A percentile compares a stretch with the other conserved stretches of the same genome.
These are phyloP conservation scores for Porogramme epimiltina DNA, from an alignment of 1,284 basidiomycete genomes.

Conservation along the genomic window DNA sequence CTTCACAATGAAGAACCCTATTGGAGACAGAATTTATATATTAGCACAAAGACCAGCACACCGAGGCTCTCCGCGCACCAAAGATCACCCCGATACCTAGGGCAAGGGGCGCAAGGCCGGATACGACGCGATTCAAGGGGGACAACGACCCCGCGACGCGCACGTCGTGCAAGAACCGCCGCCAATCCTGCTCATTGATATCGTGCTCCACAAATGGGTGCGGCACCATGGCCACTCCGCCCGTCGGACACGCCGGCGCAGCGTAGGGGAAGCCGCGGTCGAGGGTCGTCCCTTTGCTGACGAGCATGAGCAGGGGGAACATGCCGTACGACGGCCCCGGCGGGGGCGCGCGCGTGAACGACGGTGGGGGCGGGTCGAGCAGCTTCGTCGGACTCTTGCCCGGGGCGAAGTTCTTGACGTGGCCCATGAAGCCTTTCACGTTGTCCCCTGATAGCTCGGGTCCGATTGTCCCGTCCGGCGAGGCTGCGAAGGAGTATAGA, in stretches of 20 bases:
- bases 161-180: slow-evolving; percentile 25
- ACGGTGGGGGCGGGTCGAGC: slow-evolving; percentile 21
- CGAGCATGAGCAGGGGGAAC: slow-evolving; percentile 21
- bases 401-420: slow-evolving; percentile 13
- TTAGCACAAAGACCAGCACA: neutral
- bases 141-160: slow-evolving; percentile 17
- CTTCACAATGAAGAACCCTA: slow-evolving; percentile 8
- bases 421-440: slow-evolving; percentile 6
- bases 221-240: slow-evolving; percentile 12
- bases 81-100: slow-evolving; percentile 10
- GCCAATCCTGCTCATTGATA: slow-evolving; percentile 43
- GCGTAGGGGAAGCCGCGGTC: slow-evolving; percentile 19
- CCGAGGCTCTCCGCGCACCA: neutral
- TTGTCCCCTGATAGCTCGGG: slow-evolving; percentile 7
- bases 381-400: slow-evolving; percentile 12
- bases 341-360: slow-evolving; percentile 22
- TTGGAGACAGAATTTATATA: neutral
- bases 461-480: slow-evolving; percentile 4
- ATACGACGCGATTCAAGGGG: slow-evolving; percentile 13
- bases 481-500: slow-evolving; percentile 3
- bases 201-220: slow-evolving; percentile 45
- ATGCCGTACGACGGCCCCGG: slow-evolving; percentile 14
- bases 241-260: slow-evolving; percentile 9
- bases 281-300: slow-evolving; percentile 16
- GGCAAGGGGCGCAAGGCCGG: slow-evolving; percentile 14